These are phyloP conservation scores for Phalaenopsis hybrid DNA, from an alignment of 116 monocot genomes.

Conservation along the genomic window DNA sequence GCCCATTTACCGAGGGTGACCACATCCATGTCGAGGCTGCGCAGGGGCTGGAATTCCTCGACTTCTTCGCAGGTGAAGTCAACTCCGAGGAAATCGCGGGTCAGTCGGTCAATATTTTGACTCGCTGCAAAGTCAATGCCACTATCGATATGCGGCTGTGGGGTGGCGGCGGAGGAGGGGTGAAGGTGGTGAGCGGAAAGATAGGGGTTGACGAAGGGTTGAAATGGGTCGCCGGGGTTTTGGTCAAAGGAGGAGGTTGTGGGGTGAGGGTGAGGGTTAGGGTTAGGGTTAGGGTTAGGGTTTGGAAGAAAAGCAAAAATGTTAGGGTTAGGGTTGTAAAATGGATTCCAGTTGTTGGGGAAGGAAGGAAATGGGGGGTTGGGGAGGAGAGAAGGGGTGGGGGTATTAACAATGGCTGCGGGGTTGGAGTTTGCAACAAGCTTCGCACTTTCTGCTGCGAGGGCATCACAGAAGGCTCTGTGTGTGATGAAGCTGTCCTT, in stretches of 20 bases:
- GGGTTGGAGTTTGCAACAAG: slow-evolving; percentile 17
- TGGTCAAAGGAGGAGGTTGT: slow-evolving; percentile 23
- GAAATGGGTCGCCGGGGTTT: slow-evolving; percentile 14
- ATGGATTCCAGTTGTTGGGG: slow-evolving; percentile 19
- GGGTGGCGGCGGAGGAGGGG: not conserved
- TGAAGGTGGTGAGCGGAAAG: not conserved
- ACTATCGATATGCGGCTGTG: not conserved
- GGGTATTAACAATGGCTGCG: not conserved
- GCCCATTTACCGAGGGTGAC: not conserved
- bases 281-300: too few species aligned
- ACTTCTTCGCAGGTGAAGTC: slow-evolving; percentile 11
- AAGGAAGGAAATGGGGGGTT: not conserved
- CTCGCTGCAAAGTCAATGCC: not conserved
- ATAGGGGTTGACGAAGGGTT: slow-evolving; percentile 4
- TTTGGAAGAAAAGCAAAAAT: slow-evolving; percentile 37
- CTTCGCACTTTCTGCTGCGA: slow-evolving; percentile 71
- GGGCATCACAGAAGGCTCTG: slow-evolving; percentile 84
- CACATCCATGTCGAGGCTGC: slow-evolving; percentile 9
- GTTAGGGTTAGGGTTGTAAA: slow-evolving; percentile 9
- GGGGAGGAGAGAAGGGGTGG: slow-evolving; percentile 1
- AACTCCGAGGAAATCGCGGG: slow-evolving; percentile 66
- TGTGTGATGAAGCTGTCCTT: slow-evolving; percentile 90
- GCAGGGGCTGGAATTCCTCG: slow-evolving; percentile 25
- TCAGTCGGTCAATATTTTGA: slow-evolving; percentile 10
- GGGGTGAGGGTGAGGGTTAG: slow-evolving; percentile 11